Evolutionary conservation across 257 asterid species (phyloP).

Genomic region (Primulina huaijiensis): DNA sequence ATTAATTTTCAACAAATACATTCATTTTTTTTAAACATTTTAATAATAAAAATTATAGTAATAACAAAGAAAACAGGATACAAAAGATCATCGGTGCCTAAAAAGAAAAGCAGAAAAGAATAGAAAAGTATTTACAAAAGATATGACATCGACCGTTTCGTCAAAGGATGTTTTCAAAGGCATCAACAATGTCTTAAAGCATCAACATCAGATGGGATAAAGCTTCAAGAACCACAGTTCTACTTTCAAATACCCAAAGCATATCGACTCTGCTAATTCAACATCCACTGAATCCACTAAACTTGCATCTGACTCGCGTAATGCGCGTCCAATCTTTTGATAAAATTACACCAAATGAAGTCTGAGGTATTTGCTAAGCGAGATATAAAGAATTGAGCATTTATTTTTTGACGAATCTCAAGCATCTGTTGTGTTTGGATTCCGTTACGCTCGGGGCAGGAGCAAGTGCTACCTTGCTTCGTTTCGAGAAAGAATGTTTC

Average conservation of each 20-base stretch:
- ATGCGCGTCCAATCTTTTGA: neutral
- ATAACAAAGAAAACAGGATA: no score
- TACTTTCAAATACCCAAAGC: neutral
- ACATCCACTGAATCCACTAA: neutral
- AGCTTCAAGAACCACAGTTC: neutral
- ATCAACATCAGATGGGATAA: neutral
- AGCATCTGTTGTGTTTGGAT: constrained; percentile 68
- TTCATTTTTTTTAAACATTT: neutral
- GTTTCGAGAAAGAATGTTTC: constrained; percentile 67
- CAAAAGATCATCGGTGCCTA: neutral
- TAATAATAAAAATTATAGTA: no score
- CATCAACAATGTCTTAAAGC: neutral
- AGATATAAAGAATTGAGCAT: constrained; percentile 8
- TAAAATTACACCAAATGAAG: neutral
- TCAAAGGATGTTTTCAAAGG: neutral
- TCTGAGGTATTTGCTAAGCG: neutral
- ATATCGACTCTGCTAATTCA: neutral
- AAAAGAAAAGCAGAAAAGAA: no score
- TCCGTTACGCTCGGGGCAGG: constrained; percentile 42
- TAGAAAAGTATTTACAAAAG: neutral
- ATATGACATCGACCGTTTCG: no score
- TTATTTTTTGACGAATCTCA: constrained; percentile 65
- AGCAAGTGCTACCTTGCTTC: constrained; percentile 35
- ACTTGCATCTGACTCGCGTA: neutral
- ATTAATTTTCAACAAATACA: no score